Percentiles rank a stretch among this genome's conserved stretches.
Conservation (phyloP, 805 yeast species). For the Cyberlindnera sargentensis region DNA sequence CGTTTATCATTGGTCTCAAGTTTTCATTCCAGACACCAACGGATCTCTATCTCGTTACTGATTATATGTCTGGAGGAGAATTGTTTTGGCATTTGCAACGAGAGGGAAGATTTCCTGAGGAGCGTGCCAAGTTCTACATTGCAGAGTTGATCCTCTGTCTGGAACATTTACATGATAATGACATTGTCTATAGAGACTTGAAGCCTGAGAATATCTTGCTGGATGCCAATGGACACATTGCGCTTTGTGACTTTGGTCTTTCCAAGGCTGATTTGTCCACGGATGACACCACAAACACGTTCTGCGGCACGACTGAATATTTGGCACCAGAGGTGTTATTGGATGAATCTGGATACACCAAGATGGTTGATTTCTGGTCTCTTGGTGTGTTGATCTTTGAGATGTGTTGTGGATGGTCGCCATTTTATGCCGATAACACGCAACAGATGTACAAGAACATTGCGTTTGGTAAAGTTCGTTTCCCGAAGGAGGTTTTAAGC, state of each 20-base stretch:
- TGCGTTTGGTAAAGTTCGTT: conserved; percentile 96
- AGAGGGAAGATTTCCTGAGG: conserved; percentile 91
- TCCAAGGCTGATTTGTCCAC: conserved; percentile 86
- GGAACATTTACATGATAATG: conserved; percentile 92
- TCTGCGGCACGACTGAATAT: conserved; percentile 98
- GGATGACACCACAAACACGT: conserved; percentile 87
- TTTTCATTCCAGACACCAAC: conserved; percentile 94
- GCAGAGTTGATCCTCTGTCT: conserved; percentile 92
- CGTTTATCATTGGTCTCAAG: conserved; percentile 94
- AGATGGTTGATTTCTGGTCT: conserved; percentile 99
- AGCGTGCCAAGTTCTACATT: conserved; percentile 92
- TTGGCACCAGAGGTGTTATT: conserved; percentile 93
- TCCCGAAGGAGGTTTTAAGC: conserved; percentile 91
- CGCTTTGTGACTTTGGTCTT: conserved; percentile 94
- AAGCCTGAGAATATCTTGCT: conserved; percentile 94
- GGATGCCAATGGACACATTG: conserved; percentile 97
- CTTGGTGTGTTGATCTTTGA: conserved; percentile 94
- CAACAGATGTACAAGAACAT: conserved; percentile 99
- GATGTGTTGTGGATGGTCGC: conserved; percentile 99
- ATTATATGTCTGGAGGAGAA: conserved; percentile 98
- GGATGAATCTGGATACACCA: conserved; percentile 95
- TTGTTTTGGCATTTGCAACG: conserved; percentile 94
- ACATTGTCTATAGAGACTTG: conserved; percentile 91
- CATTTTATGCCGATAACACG: conserved; percentile 94
- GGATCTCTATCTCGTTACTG: conserved; percentile 89